Conservation (phyloP, 106 monocot species). For the Gastrodia elata region DNA sequence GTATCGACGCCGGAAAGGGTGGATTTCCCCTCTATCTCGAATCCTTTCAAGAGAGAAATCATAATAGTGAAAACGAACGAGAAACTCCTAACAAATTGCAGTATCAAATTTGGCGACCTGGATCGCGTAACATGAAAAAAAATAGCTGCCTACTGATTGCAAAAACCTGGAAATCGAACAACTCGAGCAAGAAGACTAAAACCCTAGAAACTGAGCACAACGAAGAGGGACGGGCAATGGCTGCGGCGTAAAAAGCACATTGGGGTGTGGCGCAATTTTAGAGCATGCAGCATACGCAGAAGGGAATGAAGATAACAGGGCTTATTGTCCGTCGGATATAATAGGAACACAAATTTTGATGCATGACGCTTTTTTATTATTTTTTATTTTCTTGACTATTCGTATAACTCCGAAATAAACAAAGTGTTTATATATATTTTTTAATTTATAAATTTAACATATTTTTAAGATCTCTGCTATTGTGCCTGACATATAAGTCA, state of each 20-base stretch:
- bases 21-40: slow-evolving; percentile 13
- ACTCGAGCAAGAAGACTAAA: background rate
- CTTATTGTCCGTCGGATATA: no score
- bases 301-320: no score
- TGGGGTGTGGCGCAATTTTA: no score
- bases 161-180: background rate
- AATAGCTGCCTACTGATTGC: background rate
- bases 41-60: slow-evolving; percentile 14
- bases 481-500: no score
- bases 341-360: no score
- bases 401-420: no score
- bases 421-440: no score
- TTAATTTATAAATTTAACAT: no score
- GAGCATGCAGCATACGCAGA: no score
- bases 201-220: background rate
- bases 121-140: background rate
- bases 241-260: background rate
- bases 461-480: no score
- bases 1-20: background rate
- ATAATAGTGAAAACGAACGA: background rate
- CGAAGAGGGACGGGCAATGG: background rate
- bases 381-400: no score
- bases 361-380: no score
- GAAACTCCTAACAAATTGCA: background rate
- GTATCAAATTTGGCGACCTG: background rate